A percentile compares a stretch with the other conserved stretches of the same genome.
These are phyloP conservation scores for Pseudocercospora vitis DNA, from an alignment of 2,329 filamentous ascomycete genomes.

Conservation along the genomic window DNA sequence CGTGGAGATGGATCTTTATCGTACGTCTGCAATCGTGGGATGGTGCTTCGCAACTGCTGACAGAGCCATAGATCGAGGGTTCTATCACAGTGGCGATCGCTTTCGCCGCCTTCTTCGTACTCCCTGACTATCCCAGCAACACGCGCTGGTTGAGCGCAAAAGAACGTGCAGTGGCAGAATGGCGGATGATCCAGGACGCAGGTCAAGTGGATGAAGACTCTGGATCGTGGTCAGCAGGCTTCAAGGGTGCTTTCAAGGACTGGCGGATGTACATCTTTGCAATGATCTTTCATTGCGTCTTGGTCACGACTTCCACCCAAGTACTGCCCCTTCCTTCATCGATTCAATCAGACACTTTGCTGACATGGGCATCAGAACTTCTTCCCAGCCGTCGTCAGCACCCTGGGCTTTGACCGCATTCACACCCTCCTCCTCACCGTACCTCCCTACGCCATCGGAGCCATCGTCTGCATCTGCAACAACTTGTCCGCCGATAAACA, in stretches of 20 bases:
- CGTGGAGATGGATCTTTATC: conserved; percentile 60
- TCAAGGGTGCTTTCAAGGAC: conserved; percentile 6
- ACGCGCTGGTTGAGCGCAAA: conserved; percentile 39
- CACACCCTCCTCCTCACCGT: conserved; percentile 37
- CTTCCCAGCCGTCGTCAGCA: conserved; percentile 40
- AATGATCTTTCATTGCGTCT: conserved; percentile 9
- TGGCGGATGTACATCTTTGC: conserved; percentile 6
- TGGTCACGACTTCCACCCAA: conserved; percentile 23
- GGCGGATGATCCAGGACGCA: conserved; percentile 38
- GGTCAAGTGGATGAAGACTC: conserved; percentile 39
- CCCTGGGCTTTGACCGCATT: conserved; percentile 41
- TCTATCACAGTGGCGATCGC: conserved; percentile 11
- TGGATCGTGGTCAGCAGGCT: conserved; percentile 3
- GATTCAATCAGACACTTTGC: no score
- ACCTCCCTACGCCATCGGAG: conserved; percentile 40
- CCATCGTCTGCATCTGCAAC: conserved; percentile 25
- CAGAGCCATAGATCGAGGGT: conserved; percentile 7
- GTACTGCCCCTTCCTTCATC: no score
- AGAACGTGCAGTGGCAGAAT: conserved; percentile 42
- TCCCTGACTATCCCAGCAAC: conserved; percentile 38
- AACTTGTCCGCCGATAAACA: conserved; percentile 20
- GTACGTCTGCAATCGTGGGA: conserved; percentile 44
- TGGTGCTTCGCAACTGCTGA: neutral
- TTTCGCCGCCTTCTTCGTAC: conserved; percentile 12
- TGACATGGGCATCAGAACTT: no score